Conservation (phyloP, 139 green algal genomes). For the Pleodorina starrii region DNA sequence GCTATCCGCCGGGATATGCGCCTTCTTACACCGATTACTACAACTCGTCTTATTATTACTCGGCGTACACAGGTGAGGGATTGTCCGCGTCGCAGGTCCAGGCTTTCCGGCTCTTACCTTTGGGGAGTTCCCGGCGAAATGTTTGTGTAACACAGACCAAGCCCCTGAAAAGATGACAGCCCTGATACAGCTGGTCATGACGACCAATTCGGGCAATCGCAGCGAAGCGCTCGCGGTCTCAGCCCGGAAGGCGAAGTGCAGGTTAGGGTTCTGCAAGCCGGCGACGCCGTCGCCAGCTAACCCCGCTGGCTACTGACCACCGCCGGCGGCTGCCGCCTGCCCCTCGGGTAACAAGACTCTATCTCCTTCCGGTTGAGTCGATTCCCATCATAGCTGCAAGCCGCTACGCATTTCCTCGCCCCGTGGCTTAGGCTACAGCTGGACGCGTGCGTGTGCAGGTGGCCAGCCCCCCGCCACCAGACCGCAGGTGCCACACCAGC, state of each 20-base stretch:
- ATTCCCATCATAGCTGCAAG: background rate
- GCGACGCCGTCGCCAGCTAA: background rate
- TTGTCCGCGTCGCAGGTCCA: background rate
- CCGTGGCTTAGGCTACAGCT: conserved; percentile 21
- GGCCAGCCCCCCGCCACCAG: background rate
- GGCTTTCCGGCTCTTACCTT: background rate
- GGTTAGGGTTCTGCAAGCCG: background rate
- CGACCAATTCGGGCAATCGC: background rate
- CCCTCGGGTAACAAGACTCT: background rate
- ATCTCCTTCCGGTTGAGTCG: conserved; percentile 8
- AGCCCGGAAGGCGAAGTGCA: background rate
- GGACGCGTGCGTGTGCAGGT: conserved; percentile 27
- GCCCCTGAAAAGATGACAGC: background rate
- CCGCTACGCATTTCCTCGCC: background rate
- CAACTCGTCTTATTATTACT: conserved; percentile 36
- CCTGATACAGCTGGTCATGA: background rate
- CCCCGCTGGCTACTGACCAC: too few species aligned
- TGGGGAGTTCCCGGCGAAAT: background rate
- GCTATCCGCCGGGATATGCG: conserved; percentile 42
- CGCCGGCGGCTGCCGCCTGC: background rate
- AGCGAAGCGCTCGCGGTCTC: background rate
- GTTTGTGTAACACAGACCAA: conserved; percentile 21
- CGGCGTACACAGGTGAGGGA: conserved; percentile 28
- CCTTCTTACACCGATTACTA: conserved; percentile 50
- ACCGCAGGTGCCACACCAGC: background rate